Evolutionary conservation across 2,329 filamentous ascomycete genomes (phyloP).

Genomic region (Verticillium tricorpus): DNA sequence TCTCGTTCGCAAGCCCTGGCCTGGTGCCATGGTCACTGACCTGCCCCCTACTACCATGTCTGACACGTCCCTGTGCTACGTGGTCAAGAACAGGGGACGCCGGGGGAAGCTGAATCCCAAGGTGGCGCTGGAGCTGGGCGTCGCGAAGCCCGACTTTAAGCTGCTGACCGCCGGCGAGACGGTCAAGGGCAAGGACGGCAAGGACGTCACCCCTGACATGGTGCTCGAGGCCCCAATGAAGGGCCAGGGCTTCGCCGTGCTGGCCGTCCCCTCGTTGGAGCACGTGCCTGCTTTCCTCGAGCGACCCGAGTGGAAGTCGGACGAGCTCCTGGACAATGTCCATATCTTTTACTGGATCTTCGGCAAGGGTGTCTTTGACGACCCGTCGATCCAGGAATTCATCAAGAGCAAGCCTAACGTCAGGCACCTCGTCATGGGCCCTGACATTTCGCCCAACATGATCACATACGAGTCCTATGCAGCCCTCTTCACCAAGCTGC

Average conservation of each 20-base stretch:
- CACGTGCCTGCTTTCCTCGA: conserved; percentile 68
- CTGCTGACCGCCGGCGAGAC: conserved; percentile 58
- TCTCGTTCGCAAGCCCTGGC: conserved; percentile 73
- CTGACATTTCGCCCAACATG: conserved; percentile 71
- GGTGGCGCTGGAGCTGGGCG: conserved; percentile 60
- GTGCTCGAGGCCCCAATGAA: conserved; percentile 65
- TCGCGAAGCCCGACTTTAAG: conserved; percentile 54
- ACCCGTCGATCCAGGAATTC: conserved; percentile 63
- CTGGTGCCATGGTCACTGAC: conserved; percentile 56
- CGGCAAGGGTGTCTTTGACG: conserved; percentile 59
- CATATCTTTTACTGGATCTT: conserved; percentile 77
- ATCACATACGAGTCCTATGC: conserved; percentile 66
- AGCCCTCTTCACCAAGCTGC: conserved; percentile 62
- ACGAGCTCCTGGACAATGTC: conserved; percentile 62
- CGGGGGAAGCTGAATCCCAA: conserved; percentile 75
- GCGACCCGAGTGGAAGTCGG: conserved; percentile 67
- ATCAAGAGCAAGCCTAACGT: conserved; percentile 57
- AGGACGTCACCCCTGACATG: conserved; percentile 77
- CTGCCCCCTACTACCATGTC: conserved; percentile 67
- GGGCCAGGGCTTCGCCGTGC: conserved; percentile 71
- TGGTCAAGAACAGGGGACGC: conserved; percentile 70
- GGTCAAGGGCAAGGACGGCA: conserved; percentile 60
- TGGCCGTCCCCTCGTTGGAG: conserved; percentile 68
- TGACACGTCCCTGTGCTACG: conserved; percentile 73
- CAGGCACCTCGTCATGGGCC: conserved; percentile 73